Percentiles rank a stretch among this genome's conserved stretches.
Evolutionary conservation across 176 grass and related monocot species (phyloP).

Genomic region (Ensete ventricosum): DNA sequence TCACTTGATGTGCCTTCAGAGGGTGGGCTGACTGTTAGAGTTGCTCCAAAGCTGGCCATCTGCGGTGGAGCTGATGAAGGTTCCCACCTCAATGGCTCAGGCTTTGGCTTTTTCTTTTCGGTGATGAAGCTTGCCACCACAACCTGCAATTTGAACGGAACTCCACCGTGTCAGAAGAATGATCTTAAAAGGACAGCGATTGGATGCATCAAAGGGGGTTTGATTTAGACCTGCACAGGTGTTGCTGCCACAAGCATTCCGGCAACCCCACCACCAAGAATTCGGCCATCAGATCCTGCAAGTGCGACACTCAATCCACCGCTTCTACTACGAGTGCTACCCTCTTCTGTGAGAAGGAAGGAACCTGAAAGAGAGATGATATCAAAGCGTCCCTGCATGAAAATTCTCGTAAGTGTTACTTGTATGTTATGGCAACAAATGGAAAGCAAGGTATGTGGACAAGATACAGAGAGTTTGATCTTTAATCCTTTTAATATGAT

Average conservation of each 20-base stretch:
- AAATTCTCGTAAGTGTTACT: not conserved
- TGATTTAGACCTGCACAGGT: conserved; percentile 56
- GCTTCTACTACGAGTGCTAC: conserved; percentile 83
- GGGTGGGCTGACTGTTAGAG: conserved; percentile 45
- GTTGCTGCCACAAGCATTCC: conserved; percentile 87
- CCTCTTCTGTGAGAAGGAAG: conserved; percentile 85
- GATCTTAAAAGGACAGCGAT: not conserved
- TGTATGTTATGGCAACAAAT: not conserved
- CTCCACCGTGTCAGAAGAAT: not conserved
- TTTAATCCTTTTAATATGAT: not conserved
- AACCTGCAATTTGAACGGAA: conserved; percentile 40
- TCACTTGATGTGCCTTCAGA: conserved; percentile 65
- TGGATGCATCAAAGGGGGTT: not conserved
- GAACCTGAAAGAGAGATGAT: conserved; percentile 96
- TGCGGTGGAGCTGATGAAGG: conserved; percentile 45
- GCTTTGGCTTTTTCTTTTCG: conserved; percentile 74
- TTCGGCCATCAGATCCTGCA: conserved; percentile 84
- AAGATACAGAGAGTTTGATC: not conserved
- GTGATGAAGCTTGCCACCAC: conserved; percentile 95
- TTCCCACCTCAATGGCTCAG: conserved; percentile 56
- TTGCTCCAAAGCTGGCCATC: conserved; percentile 44
- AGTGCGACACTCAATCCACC: conserved; percentile 87
- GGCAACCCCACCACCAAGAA: conserved; percentile 91
- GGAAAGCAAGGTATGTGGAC: not conserved
- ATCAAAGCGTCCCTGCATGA: conserved; percentile 83